Percentiles rank a stretch among this genome's conserved stretches.
These are phyloP conservation scores for Asclepias syriaca DNA, from an alignment of 257 asterid genomes.

Conservation along the genomic window DNA sequence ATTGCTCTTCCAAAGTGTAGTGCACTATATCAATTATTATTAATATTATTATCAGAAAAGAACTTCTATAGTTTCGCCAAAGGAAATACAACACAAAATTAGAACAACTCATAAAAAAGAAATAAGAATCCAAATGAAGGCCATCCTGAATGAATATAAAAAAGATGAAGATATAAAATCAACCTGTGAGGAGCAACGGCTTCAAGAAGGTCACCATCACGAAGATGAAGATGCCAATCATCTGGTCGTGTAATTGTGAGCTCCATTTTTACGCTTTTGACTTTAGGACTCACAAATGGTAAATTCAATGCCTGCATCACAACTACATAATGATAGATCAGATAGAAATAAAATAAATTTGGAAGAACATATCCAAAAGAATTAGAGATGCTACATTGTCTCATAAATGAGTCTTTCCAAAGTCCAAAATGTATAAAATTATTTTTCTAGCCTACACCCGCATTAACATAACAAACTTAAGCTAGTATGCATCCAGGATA, in stretches of 20 bases:
- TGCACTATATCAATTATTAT: slow-evolving; percentile 41
- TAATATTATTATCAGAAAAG: slow-evolving; percentile 15
- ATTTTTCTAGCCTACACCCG: neutral
- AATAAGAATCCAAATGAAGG: neutral
- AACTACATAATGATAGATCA: slow-evolving; percentile 11
- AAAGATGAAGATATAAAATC: neutral
- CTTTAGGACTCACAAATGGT: slow-evolving; percentile 26
- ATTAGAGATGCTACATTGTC: neutral
- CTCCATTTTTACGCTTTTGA: slow-evolving; percentile 48
- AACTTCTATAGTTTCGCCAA: neutral
- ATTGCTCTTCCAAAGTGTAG: slow-evolving; percentile 85
- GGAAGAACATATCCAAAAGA: neutral
- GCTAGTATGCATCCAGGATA: neutral
- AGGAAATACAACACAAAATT: slow-evolving; percentile 5
- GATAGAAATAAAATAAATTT: neutral
- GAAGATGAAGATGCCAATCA: slow-evolving; percentile 99
- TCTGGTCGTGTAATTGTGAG: slow-evolving; percentile 77
- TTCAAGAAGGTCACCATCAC: slow-evolving; percentile 86
- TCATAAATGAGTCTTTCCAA: neutral
- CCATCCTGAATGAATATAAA: neutral
- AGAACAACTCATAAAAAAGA: neutral
- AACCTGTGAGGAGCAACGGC: slow-evolving; percentile 81
- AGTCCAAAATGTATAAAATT: neutral
- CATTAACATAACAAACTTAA: neutral
- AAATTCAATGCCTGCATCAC: slow-evolving; percentile 31